A percentile compares a stretch with the other conserved stretches of the same genome.
phyloP scores from a whole-genome alignment of 805 yeast species.

The Kuraishia borneana region DNA sequence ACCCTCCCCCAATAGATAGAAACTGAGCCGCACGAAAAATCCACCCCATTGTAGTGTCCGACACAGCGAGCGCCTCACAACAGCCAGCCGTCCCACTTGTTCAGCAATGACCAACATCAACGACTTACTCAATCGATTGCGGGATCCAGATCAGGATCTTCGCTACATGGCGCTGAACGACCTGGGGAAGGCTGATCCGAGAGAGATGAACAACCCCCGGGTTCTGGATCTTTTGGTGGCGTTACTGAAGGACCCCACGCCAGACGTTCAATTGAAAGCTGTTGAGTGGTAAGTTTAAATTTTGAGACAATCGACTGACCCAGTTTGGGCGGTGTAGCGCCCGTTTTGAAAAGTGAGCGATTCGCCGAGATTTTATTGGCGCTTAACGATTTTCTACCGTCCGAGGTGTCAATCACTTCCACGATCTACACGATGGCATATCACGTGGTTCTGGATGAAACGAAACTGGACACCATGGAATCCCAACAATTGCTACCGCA shows the following conservation, averaged over 20 bases:
- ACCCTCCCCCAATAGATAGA: slow-evolving; percentile 4
- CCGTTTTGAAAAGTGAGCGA: slow-evolving; percentile 21
- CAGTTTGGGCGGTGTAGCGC: slow-evolving; percentile 21
- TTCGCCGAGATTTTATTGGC: slow-evolving; percentile 18
- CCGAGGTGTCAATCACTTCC: slow-evolving; percentile 25
- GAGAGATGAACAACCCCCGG: slow-evolving; percentile 13
- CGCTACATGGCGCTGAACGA: slow-evolving; percentile 82
- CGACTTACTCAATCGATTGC: slow-evolving; percentile 20
- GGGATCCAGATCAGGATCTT: slow-evolving; percentile 69
- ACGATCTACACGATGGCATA: slow-evolving; percentile 44
- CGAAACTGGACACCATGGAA: background rate
- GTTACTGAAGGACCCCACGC: slow-evolving; percentile 42
- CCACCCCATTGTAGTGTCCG: slow-evolving; percentile 4
- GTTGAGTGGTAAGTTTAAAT: slow-evolving; percentile 29
- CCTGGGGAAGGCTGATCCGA: slow-evolving; percentile 27
- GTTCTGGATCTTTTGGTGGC: slow-evolving; percentile 5
- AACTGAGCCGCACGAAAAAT: slow-evolving; percentile 6
- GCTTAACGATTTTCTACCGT: slow-evolving; percentile 12
- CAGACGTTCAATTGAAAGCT: slow-evolving; percentile 71
- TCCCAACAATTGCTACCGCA: slow-evolving; percentile 14
- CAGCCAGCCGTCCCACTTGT: background rate
- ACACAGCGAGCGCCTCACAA: slow-evolving; percentile 3
- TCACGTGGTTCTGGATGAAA: slow-evolving; percentile 25
- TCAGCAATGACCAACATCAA: slow-evolving; percentile 4
- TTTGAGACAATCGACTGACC: background rate